Conservation (phyloP, 2,329 filamentous ascomycete species). For the Xylaria sp. region DNA sequence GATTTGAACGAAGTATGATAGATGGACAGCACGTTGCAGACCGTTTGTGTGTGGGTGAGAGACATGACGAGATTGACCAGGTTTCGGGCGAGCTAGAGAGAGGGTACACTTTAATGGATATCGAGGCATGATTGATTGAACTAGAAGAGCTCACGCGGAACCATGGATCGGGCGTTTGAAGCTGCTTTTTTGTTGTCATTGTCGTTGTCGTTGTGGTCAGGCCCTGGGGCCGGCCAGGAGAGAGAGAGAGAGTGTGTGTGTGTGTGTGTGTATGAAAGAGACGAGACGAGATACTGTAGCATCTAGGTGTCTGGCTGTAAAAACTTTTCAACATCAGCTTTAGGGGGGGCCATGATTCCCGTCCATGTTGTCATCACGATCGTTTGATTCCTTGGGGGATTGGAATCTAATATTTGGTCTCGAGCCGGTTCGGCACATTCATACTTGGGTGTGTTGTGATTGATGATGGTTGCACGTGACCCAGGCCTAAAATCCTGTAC, state of each 20-base stretch:
- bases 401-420: conserved; percentile 1
- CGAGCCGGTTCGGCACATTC: background rate
- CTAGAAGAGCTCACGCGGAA: conserved; percentile 31
- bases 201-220: conserved; percentile 9
- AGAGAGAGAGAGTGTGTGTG: no score
- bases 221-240: conserved; percentile 16
- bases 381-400: background rate
- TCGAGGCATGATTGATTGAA: conserved; percentile 35
- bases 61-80: conserved; percentile 1
- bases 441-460: background rate
- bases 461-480: conserved; percentile 15
- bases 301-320: conserved; percentile 24
- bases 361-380: background rate
- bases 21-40: conserved; percentile 3
- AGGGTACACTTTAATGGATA: conserved; percentile 35
- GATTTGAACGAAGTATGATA: conserved; percentile 5
- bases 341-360: no score
- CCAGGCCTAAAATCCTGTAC: conserved; percentile 5
- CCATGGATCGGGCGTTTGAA: conserved; percentile 29
- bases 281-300: conserved; percentile 22
- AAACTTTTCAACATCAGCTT: background rate
- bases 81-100: conserved; percentile 23
- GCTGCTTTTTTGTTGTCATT: conserved; percentile 11
- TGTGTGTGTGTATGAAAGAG: conserved; percentile 20
- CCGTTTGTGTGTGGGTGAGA: background rate